Percentiles rank a stretch among this genome's conserved stretches.
phyloP scores from a whole-genome alignment of 2,329 filamentous ascomycete genomes.

The Alternaria sp. region DNA sequence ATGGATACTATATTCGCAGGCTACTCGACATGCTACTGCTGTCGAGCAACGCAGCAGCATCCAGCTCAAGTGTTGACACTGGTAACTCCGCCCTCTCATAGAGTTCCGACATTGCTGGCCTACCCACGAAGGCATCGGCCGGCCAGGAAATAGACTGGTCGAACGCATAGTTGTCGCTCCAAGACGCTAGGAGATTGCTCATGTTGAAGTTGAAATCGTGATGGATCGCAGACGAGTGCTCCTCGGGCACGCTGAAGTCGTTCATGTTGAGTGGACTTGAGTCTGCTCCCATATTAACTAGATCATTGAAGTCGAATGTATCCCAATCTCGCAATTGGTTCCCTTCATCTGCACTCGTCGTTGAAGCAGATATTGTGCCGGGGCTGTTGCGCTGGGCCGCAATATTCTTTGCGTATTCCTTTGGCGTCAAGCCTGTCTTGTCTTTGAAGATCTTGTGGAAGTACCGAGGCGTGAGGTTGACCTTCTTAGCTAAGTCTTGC shows the following conservation, averaged over 20 bases:
- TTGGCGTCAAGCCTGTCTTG: conserved; percentile 62
- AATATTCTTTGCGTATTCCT: conserved; percentile 49
- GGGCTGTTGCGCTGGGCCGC: conserved; percentile 19
- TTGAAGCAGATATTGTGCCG: conserved; percentile 11
- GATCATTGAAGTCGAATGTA: conserved; percentile 38
- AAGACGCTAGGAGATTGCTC: conserved; percentile 24
- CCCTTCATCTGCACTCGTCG: conserved; percentile 9
- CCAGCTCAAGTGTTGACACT: conserved; percentile 28
- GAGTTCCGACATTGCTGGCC: background rate
- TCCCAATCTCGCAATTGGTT: conserved; percentile 26
- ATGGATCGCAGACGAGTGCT: conserved; percentile 17
- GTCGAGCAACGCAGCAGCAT: conserved; percentile 24
- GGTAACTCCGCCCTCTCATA: conserved; percentile 10
- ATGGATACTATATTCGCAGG: background rate
- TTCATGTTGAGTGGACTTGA: conserved; percentile 15
- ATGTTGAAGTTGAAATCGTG: conserved; percentile 28
- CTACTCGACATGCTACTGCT: conserved; percentile 2
- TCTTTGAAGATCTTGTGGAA: conserved; percentile 68
- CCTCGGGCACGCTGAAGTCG: conserved; percentile 13
- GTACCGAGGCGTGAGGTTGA: conserved; percentile 65
- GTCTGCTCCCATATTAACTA: conserved; percentile 35
- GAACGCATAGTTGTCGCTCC: conserved; percentile 16
- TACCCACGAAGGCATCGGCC: conserved; percentile 5
- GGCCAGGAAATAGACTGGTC: background rate
- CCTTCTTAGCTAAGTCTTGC: conserved; percentile 60